Percentiles rank a stretch among this genome's conserved stretches.
phyloP scores from a whole-genome alignment of 73 alveolate genomes.

The Loxodes magnus region DNA sequence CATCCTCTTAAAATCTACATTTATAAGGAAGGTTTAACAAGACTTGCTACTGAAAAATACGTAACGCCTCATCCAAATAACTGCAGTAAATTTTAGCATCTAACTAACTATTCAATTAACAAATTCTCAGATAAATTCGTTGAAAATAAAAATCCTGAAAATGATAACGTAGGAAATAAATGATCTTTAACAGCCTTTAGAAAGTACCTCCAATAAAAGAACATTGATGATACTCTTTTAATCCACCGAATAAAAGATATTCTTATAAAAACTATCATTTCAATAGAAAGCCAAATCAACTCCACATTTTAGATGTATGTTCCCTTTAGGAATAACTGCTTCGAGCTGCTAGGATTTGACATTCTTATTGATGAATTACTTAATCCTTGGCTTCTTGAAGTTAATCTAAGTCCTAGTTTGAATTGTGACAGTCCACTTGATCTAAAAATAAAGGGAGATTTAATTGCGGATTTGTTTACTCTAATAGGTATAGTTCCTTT shows the following conservation, averaged over 20 bases:
- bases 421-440: slow-evolving; percentile 75
- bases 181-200: slow-evolving; percentile 36
- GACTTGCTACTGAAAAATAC: slow-evolving; percentile 73
- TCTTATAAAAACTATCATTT: slow-evolving; percentile 68
- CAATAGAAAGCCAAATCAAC: slow-evolving; percentile 53
- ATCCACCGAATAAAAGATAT: slow-evolving; percentile 65
- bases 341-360: slow-evolving; percentile 87
- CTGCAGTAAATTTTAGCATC: slow-evolving; percentile 69
- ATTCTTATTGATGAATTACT: slow-evolving; percentile 63
- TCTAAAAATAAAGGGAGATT: slow-evolving; percentile 68
- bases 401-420: slow-evolving; percentile 70
- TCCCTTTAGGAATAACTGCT: slow-evolving; percentile 67
- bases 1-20: slow-evolving; percentile 80
- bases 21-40: slow-evolving; percentile 77
- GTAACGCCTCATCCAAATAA: slow-evolving; percentile 26
- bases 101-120: slow-evolving; percentile 84
- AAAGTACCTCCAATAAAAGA: slow-evolving; percentile 20
- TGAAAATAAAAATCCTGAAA: slow-evolving; percentile 24
- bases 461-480: slow-evolving; percentile 73
- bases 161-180: slow-evolving; percentile 45
- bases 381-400: slow-evolving; percentile 87
- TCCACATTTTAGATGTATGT: slow-evolving; percentile 70
- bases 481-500: slow-evolving; percentile 65
- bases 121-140: slow-evolving; percentile 39
- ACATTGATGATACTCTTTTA: slow-evolving; percentile 19